phyloP scores from a whole-genome alignment of 1,284 basidiomycete genomes.

The Rhodotorula sp. region DNA sequence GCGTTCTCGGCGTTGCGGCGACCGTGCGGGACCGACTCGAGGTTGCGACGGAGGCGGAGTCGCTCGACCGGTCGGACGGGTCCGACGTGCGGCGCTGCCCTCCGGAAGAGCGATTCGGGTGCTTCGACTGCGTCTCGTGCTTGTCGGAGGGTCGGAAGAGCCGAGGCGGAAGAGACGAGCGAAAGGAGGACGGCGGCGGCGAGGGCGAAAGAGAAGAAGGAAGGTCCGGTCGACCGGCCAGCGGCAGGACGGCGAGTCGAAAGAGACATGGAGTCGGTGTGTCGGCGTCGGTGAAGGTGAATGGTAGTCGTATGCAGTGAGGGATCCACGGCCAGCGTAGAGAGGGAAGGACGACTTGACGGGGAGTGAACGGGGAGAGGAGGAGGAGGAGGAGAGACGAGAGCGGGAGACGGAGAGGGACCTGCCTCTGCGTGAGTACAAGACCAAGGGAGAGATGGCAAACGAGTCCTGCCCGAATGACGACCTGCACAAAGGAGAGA shows the following conservation, averaged over 20 bases:
- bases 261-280: neutral
- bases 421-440: neutral
- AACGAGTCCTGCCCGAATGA: too few relatives aligned
- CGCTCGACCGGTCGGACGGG: constrained; percentile 27
- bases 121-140: neutral
- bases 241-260: neutral
- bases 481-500: neutral
- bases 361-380: neutral
- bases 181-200: constrained; percentile 15
- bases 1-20: constrained; percentile 11
- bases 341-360: neutral
- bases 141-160: constrained; percentile 20
- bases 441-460: constrained; percentile 1
- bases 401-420: neutral
- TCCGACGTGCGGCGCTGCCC: constrained; percentile 28
- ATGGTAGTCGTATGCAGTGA: too few relatives aligned
- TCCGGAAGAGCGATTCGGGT: constrained; percentile 28
- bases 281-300: neutral
- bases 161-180: constrained; percentile 16
- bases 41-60: constrained; percentile 26
- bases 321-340: too few relatives aligned
- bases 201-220: constrained; percentile 3
- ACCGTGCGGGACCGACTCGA: constrained; percentile 3
- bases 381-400: constrained; percentile 7
- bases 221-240: neutral